Evolutionary conservation across 495 filamentous ascomycete species (phyloP).

Genomic region (Darksidea phi): DNA sequence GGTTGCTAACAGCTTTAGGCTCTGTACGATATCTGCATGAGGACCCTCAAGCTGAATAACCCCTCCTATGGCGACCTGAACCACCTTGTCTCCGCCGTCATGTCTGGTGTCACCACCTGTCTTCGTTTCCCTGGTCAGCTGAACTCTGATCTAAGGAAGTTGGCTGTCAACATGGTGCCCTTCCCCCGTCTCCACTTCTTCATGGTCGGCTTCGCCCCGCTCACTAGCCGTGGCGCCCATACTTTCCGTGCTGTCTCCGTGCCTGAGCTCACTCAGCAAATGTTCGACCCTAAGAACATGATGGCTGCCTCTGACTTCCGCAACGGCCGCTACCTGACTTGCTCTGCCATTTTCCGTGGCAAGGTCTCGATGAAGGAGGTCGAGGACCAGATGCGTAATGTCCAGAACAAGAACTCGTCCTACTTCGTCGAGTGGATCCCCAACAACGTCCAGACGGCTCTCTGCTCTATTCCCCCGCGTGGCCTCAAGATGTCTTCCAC

Average conservation of each 20-base stretch:
- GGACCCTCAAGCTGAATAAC: conserved; percentile 96
- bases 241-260: conserved; percentile 97
- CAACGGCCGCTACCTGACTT: conserved; percentile 98
- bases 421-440: conserved; percentile 99
- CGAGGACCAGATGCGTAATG: conserved; percentile 99
- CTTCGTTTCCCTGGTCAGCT: conserved; percentile 99
- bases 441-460: conserved; percentile 99
- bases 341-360: conserved; percentile 99
- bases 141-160: conserved; percentile 99
- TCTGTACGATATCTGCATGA: conserved; percentile 99
- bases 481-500: conserved; percentile 99
- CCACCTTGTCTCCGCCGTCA: conserved; percentile 98
- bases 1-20: conserved; percentile 54
- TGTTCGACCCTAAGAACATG: conserved; percentile 99
- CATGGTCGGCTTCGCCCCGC: conserved; percentile 99
- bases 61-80: conserved; percentile 99
- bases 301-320: conserved; percentile 99
- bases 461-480: conserved; percentile 98
- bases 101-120: conserved; percentile 98
- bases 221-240: conserved; percentile 92
- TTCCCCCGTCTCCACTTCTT: conserved; percentile 99
- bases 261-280: conserved; percentile 99
- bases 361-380: conserved; percentile 99
- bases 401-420: conserved; percentile 99
- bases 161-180: conserved; percentile 99